These are phyloP conservation scores for Stygiomarasmius scandens DNA, from an alignment of 1,284 basidiomycete genomes.

Conservation along the genomic window DNA sequence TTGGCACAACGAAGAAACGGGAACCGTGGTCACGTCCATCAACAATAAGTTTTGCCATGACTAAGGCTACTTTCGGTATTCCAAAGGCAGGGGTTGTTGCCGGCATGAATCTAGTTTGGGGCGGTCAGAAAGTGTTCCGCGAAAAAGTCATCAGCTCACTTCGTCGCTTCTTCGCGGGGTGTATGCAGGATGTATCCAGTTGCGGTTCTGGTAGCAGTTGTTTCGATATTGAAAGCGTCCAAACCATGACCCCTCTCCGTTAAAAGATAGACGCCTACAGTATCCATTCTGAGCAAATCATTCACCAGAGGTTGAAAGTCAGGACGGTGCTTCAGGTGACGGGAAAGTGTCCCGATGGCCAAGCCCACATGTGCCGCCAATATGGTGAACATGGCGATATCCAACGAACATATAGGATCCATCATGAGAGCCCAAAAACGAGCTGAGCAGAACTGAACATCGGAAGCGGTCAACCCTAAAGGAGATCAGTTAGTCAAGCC, in stretches of 20 bases:
- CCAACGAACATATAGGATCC: conserved; percentile 50
- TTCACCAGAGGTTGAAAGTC: conserved; percentile 49
- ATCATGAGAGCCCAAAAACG: conserved; percentile 52
- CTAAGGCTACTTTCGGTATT: conserved; percentile 52
- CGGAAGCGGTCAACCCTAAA: conserved; percentile 42
- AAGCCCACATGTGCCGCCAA: conserved; percentile 51
- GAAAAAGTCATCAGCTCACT: conserved; percentile 38
- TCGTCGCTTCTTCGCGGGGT: conserved; percentile 56
- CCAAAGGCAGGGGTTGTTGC: conserved; percentile 56
- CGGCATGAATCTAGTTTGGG: conserved; percentile 54
- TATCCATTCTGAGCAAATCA: conserved; percentile 48
- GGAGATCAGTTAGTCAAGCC: conserved; percentile 10
- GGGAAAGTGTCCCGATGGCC: conserved; percentile 50
- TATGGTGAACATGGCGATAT: conserved; percentile 52
- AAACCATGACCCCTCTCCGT: conserved; percentile 61
- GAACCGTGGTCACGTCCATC: conserved; percentile 50
- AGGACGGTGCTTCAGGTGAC: conserved; percentile 47
- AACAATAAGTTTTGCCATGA: conserved; percentile 55
- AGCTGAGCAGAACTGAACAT: conserved; percentile 47
- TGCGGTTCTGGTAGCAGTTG: conserved; percentile 53
- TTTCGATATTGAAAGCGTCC: conserved; percentile 62
- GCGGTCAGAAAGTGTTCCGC: conserved; percentile 1
- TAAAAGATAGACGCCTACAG: conserved; percentile 52
- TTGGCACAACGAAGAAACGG: conserved; percentile 54
- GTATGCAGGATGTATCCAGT: conserved; percentile 57